Evolutionary conservation across 169 alveolate genomes (phyloP).

Genomic region (Miamiensis avidus): DNA sequence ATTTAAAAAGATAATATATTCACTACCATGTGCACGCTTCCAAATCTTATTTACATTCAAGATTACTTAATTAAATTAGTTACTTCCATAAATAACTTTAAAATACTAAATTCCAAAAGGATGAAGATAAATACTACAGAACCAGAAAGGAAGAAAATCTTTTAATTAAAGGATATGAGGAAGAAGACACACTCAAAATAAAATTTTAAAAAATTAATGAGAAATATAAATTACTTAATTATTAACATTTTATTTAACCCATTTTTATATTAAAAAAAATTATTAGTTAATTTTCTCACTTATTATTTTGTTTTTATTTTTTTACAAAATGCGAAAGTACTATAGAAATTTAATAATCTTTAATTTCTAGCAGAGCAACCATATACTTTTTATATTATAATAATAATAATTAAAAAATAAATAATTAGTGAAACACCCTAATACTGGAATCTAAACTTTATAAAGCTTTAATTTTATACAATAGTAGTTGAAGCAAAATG

Average conservation of each 20-base stretch:
- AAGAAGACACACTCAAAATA: constrained; percentile 15
- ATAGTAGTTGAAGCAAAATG: no score
- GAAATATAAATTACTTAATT: background rate
- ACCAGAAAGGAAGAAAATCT: constrained; percentile 18
- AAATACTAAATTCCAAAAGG: constrained; percentile 21
- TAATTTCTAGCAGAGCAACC: no score
- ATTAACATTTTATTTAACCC: background rate
- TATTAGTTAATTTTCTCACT: no score
- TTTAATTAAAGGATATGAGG: constrained; percentile 1
- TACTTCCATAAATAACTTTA: background rate
- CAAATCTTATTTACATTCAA: constrained; percentile 16
- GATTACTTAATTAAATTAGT: constrained; percentile 11
- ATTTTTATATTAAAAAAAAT: no score
- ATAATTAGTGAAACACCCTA: no score
- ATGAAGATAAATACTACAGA: constrained; percentile 25
- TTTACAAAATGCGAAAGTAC: no score
- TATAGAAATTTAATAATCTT: no score
- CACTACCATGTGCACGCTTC: constrained; percentile 30
- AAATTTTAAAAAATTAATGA: background rate
- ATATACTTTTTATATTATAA: no score
- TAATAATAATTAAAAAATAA: no score
- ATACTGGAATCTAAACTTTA: no score
- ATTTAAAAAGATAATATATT: constrained; percentile 4
- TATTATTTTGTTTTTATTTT: no score
- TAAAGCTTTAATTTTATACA: no score